These are phyloP conservation scores for Sechiopsis laciniata DNA, from an alignment of 306 rosid genomes.

Conservation along the genomic window DNA sequence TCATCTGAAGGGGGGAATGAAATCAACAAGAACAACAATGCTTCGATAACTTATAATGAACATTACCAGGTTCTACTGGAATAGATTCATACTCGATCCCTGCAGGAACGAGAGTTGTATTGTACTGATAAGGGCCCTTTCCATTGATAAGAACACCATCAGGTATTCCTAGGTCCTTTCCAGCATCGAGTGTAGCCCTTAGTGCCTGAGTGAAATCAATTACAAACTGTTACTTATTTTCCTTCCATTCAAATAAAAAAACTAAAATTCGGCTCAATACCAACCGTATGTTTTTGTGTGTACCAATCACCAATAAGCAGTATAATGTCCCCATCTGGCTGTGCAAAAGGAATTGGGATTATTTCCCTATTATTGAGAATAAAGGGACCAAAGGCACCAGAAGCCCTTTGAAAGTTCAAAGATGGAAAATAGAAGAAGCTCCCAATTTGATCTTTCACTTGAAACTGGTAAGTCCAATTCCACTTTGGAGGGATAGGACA, in stretches of 20 bases:
- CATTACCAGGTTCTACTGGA: constrained; percentile 65
- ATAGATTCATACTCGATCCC: constrained; percentile 50
- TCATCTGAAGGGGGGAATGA: background rate
- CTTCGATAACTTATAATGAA: background rate
- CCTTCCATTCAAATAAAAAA: constrained; percentile 9
- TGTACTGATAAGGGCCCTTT: constrained; percentile 83
- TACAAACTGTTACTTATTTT: background rate
- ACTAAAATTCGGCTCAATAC: constrained; percentile 21
- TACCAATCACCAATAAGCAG: constrained; percentile 86
- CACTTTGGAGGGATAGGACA: constrained; percentile 80
- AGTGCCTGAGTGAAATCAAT: constrained; percentile 37
- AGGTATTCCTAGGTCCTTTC: constrained; percentile 72
- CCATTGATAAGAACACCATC: constrained; percentile 97
- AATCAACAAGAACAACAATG: background rate
- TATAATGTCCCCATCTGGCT: constrained; percentile 68
- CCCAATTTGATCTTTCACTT: constrained; percentile 94
- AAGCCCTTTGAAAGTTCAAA: constrained; percentile 66
- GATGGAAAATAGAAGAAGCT: constrained; percentile 90
- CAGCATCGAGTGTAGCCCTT: constrained; percentile 51
- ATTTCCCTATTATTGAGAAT: constrained; percentile 50
- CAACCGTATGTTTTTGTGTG: constrained; percentile 51
- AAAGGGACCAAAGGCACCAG: constrained; percentile 87
- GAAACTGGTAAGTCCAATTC: constrained; percentile 93
- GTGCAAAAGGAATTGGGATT: constrained; percentile 56
- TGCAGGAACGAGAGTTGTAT: constrained; percentile 62